phyloP scores from a whole-genome alignment of 192 early-diverging fungal species.

The Umbelopsis sp. region DNA sequence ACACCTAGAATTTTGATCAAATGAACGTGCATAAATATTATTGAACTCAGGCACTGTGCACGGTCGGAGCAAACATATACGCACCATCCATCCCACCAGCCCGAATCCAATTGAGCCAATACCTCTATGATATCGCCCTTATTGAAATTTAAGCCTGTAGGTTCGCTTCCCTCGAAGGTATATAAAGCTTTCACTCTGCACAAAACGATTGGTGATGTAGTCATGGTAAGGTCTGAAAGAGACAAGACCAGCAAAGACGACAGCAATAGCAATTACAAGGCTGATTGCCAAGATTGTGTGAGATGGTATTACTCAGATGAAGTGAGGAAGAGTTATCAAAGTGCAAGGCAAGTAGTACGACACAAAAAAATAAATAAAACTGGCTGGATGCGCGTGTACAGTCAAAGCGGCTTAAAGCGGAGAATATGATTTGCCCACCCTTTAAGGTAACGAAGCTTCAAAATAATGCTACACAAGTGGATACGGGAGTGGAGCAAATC shows the following conservation, averaged over 20 bases:
- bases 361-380: constrained; percentile 21
- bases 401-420: constrained; percentile 1
- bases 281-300: not conserved
- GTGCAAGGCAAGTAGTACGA: constrained; percentile 1
- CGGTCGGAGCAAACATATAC: not conserved
- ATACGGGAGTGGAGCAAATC: constrained; percentile 4
- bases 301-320: constrained; percentile 9
- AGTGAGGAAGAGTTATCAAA: constrained; percentile 1
- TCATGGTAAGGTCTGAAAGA: not conserved
- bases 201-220: constrained; percentile 29
- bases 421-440: not conserved
- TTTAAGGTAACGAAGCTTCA: not conserved
- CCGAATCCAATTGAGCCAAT: constrained; percentile 84
- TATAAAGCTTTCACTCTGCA: constrained; percentile 75
- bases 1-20: constrained; percentile 41
- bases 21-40: not conserved
- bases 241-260: not conserved
- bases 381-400: not conserved
- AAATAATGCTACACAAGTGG: constrained; percentile 16
- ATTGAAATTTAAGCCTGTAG: constrained; percentile 79
- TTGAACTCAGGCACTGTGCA: not conserved
- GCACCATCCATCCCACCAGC: constrained; percentile 95
- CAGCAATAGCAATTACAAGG: constrained; percentile 1
- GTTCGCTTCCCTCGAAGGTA: constrained; percentile 81
- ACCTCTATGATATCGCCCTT: constrained; percentile 91